Base-by-base conservation (phyloP, 768 basidiomycete species). In the Suillus discolor region DNA sequence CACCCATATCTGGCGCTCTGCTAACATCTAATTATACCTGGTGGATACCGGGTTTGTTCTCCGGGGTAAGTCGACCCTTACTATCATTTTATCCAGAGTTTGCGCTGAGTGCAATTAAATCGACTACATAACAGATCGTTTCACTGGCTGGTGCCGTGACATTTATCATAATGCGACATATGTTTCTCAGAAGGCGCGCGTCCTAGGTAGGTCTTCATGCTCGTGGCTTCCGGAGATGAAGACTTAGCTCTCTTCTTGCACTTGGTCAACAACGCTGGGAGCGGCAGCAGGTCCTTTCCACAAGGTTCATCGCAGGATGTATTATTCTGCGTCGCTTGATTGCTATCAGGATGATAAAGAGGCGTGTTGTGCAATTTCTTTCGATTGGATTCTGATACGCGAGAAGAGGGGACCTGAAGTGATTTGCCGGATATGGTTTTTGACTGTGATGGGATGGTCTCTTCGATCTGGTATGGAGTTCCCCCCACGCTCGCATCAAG, bases 1-100 rank as follows among this genome's bases (percentile, higher is more conserved):
- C 85, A 0, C 87, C 88, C 1, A 83, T 89, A 41, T 82, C 81
- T 41, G 88, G 88, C 3, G 84, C 86, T 4, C 77, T 89, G 23
- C 76, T 89, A 5, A 81, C 85, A 0, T 59, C 72, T 12, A 73
- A 77, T 3, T 87, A 83, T 69, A 72, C 81, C 4, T 89, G 88
- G 88, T 87, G 84, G 83, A 79, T 81, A 16, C 85, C 87, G 4
- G 82, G 81, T 2, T 49, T 87, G 13, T 89, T 87, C 69, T 77
- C 83, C 31, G 86, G 83, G 53, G 77, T 80, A 67, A 34, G 73
- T 68, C 42, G 18, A 41, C 15, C 16, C 4, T 41, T 1, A 11
- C 25, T 18, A 11, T 9, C 6, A 7, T 49, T 49, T 25, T 23
- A 8, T 25, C 49, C 25, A 28, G 25, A 53, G 25, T 53, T 28